Base-by-base conservation (phyloP, 805 yeast species). In the Yamadazyma insecticola region DNA sequence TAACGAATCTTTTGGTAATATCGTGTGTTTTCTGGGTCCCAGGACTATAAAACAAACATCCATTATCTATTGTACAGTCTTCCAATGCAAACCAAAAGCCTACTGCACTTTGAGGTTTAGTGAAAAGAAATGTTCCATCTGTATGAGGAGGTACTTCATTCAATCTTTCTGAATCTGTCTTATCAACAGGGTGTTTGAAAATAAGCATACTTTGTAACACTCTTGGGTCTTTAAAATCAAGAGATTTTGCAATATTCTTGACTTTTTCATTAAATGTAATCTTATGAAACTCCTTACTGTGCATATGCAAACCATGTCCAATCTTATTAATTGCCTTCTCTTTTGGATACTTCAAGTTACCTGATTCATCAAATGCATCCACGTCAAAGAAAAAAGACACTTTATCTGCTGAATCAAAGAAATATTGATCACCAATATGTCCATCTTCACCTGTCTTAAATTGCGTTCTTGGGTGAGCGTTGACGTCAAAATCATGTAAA, bases 11-110 rank as follows among this genome's bases (percentile, higher is more conserved):
- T 47, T 76, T 77, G 7, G 63, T 60, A 3, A 84, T 65, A 1
- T 77, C 76, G 21, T 63, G 59, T 5, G 55, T 60, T 49, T 71
- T 73, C 48, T 84, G 92, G 3, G 85, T 72, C 0, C 89, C 90
- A 0, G 89, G 87, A 11, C 72, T 63, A 45, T 69, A 81, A 36
- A 76, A 70, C 13, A 83, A 58, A 36, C 90, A 81, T 0, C 94
- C 92, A 52, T 83, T 83, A 4, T 55, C 58, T 2, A 50, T 35
- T 1, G 80, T 76, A 50, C 92, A 83, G 44, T 81, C 83, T 44
- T 84, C 87, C 40, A 83, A 55, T 0, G 92, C 89, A 48, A 77
- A 74, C 94, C 94, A 83, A 50, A 80, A 84, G 2, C 94, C 94
- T 23, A 82, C 52, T 1, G 88, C 86, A 2, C 75, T 59, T 30